A percentile compares a stretch with the other conserved stretches of the same genome.
Conservation (phyloP, 2,329 filamentous ascomycete genomes). For the Ophiocordyceps robertsii region DNA sequence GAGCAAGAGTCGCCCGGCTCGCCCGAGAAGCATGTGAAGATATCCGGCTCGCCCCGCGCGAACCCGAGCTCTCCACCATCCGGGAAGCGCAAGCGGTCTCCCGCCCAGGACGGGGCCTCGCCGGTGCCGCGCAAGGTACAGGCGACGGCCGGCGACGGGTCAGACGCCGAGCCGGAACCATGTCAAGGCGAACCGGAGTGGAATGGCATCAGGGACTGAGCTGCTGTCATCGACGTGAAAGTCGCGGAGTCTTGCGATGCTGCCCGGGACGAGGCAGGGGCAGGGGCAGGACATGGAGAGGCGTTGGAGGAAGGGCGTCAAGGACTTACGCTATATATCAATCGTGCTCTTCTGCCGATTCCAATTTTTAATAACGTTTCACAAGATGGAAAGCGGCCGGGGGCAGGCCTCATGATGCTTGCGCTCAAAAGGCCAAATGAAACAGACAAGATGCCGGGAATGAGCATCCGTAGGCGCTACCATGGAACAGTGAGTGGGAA, state of each 20-base stretch:
- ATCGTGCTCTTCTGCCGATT: too few species aligned
- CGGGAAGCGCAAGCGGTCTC: slow-evolving; percentile 18
- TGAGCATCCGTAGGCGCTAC: too few species aligned
- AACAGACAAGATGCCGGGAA: too few species aligned
- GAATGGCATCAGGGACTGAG: slow-evolving; percentile 22
- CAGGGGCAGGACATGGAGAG: slow-evolving; percentile 3
- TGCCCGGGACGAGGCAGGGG: background rate
- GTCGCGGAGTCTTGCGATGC: background rate
- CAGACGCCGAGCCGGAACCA: slow-evolving; percentile 4
- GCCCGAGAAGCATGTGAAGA: too few species aligned
- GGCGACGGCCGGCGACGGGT: slow-evolving; percentile 7
- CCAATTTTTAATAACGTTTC: too few species aligned
- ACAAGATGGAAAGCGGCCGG: too few species aligned
- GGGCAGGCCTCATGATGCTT: too few species aligned
- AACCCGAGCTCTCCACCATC: background rate
- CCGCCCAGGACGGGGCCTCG: slow-evolving; percentile 8
- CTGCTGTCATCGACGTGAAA: background rate
- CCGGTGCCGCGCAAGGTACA: slow-evolving; percentile 16
- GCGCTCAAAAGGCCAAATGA: too few species aligned
- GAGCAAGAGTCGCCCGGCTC: slow-evolving; percentile 2
- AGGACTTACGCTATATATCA: too few species aligned
- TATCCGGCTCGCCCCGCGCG: slow-evolving; percentile 1
- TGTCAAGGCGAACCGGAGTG: slow-evolving; percentile 28
- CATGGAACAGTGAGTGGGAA: too few species aligned
- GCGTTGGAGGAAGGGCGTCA: too few species aligned